Evolutionary conservation across 176 grass and related monocot species (phyloP).

Genomic region (Dendrocalamus sinicus): DNA sequence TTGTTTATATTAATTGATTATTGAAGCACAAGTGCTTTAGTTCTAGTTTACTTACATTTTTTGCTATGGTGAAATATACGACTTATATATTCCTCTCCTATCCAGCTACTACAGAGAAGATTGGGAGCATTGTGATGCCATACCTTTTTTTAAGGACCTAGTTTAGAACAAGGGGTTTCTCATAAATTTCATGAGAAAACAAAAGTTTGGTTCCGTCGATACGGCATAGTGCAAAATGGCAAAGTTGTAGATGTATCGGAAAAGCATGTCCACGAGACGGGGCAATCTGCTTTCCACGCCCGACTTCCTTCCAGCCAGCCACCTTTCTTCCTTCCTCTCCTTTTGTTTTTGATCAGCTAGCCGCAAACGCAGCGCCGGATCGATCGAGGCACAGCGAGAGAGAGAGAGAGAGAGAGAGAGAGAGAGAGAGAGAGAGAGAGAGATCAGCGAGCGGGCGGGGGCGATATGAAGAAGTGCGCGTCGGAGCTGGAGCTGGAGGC

Average conservation of each 20-base stretch:
- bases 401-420: not conserved
- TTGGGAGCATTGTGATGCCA: too few species aligned
- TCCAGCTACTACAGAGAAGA: too few species aligned
- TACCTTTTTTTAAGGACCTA: too few species aligned
- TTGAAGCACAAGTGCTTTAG: too few species aligned
- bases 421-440: not conserved
- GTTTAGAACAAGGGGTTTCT: too few species aligned
- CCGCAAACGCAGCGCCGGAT: not conserved
- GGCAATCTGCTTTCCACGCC: slow-evolving; percentile 51
- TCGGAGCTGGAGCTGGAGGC: slow-evolving; percentile 75
- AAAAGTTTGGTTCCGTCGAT: not conserved
- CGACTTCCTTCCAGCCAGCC: slow-evolving; percentile 33
- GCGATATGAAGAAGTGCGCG: slow-evolving; percentile 73
- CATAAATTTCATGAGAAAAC: too few species aligned
- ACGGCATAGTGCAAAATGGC: slow-evolving; percentile 19
- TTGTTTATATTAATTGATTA: too few species aligned
- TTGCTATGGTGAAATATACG: too few species aligned
- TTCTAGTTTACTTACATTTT: too few species aligned
- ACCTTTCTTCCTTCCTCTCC: slow-evolving; percentile 40
- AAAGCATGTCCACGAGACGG: not conserved
- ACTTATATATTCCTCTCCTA: too few species aligned
- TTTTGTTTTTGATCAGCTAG: slow-evolving; percentile 23
- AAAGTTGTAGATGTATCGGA: slow-evolving; percentile 10
- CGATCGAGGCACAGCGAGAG: not conserved
- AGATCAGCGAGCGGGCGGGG: not conserved